These are phyloP conservation scores for Chaetomium tenue DNA, from an alignment of 495 filamentous ascomycete genomes.

Conservation along the genomic window DNA sequence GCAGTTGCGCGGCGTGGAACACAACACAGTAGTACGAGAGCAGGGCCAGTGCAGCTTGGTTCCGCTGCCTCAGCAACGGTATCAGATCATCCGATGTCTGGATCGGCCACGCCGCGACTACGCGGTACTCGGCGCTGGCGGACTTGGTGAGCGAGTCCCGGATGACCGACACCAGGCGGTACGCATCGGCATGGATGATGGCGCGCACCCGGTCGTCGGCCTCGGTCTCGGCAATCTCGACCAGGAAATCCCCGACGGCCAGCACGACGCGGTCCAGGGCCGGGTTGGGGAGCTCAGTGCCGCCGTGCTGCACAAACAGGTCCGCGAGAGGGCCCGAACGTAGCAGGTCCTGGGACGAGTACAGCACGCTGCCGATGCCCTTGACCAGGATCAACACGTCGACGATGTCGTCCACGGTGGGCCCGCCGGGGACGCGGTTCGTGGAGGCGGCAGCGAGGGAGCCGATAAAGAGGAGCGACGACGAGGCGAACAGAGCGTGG, in stretches of 20 bases:
- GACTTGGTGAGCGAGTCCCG: constrained; percentile 2
- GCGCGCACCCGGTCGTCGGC: constrained; percentile 9
- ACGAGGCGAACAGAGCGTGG: constrained; percentile 32
- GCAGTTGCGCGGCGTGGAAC: constrained; percentile 26
- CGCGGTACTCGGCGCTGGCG: constrained; percentile 25
- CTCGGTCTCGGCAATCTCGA: neutral
- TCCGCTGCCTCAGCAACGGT: constrained; percentile 23
- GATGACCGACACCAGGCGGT: constrained; percentile 15
- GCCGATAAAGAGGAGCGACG: constrained; percentile 30
- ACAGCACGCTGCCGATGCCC: constrained; percentile 30
- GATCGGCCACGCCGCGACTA: constrained; percentile 32
- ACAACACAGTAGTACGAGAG: constrained; percentile 33
- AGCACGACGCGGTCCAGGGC: constrained; percentile 14
- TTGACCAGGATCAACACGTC: constrained; percentile 30
- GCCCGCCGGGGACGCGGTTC: neutral
- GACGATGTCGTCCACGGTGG: constrained; percentile 28
- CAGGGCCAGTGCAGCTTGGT: constrained; percentile 30
- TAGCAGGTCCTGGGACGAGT: constrained; percentile 19
- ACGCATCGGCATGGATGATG: constrained; percentile 22
- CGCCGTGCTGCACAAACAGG: constrained; percentile 10
- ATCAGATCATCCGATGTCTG: constrained; percentile 25
- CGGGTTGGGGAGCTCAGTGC: neutral
- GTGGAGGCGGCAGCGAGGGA: constrained; percentile 23
- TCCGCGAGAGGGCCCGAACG: constrained; percentile 24
- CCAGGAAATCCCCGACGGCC: constrained; percentile 19